Percentiles rank a stretch among this genome's conserved stretches.
Evolutionary conservation across 208 protist species (phyloP).

Genomic region (Acanthamoeba triangularis): DNA sequence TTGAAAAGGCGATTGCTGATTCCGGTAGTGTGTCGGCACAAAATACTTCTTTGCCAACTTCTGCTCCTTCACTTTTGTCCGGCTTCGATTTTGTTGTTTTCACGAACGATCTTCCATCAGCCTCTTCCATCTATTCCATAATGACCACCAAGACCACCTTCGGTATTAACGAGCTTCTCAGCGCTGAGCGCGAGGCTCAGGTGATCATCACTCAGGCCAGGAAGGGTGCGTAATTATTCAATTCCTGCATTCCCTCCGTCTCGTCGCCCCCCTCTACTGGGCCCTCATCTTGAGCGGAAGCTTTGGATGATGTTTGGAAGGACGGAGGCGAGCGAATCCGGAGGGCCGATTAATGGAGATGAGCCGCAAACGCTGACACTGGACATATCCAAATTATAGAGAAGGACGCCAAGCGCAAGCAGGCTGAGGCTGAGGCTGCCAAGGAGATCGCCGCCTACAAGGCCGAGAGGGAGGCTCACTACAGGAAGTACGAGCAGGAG

Average conservation of each 20-base stretch:
- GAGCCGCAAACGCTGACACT: too few species aligned
- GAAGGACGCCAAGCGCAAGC: constrained; percentile 50
- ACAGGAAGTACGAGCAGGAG: constrained; percentile 41
- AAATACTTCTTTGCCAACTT: neutral
- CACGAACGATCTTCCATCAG: neutral
- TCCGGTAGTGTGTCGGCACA: neutral
- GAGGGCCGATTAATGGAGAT: too few species aligned
- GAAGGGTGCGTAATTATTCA: constrained; percentile 7
- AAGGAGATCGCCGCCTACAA: constrained; percentile 25
- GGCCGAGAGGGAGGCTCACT: constrained; percentile 37
- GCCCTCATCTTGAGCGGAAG: too few species aligned
- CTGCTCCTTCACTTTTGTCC: neutral
- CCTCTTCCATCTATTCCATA: neutral
- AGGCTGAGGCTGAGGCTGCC: constrained; percentile 30
- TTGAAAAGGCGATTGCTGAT: too few species aligned
- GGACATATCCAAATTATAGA: neutral
- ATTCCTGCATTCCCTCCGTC: neutral
- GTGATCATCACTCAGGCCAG: constrained; percentile 7
- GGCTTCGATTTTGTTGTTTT: neutral
- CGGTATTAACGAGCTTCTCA: constrained; percentile 37
- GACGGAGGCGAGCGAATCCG: too few species aligned
- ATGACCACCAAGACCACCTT: constrained; percentile 43
- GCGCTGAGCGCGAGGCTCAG: constrained; percentile 9
- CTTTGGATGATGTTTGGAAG: too few species aligned
- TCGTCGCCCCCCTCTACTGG: too few species aligned